Conservation (phyloP, 768 basidiomycete genomes). For the Hypholoma fasciculare region DNA sequence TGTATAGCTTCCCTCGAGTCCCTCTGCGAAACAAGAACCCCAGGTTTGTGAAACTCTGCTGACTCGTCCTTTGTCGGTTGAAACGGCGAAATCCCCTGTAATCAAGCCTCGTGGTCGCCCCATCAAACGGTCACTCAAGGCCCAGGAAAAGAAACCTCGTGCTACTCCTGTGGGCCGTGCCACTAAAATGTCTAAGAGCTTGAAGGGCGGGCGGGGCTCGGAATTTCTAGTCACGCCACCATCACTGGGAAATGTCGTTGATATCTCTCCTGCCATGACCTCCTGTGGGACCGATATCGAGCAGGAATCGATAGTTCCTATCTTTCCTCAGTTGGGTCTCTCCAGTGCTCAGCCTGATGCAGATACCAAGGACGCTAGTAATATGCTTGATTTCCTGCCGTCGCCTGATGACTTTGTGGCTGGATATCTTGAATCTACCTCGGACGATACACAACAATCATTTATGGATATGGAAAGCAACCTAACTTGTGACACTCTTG, state of each 20-base stretch:
- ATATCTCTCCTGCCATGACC: constrained; percentile 8
- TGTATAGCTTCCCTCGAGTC: constrained; percentile 4
- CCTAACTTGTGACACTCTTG: constrained; percentile 6
- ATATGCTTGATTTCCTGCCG: constrained; percentile 18
- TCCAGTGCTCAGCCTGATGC: constrained; percentile 21
- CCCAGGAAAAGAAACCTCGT: constrained; percentile 13
- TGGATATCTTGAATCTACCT: constrained; percentile 19
- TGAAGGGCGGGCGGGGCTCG: constrained; percentile 2
- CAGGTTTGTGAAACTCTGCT: constrained; percentile 1
- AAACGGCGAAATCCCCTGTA: background rate
- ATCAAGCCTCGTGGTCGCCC: constrained; percentile 14
- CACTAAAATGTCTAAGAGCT: background rate
- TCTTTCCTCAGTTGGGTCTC: constrained; percentile 27
- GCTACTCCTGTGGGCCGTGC: background rate
- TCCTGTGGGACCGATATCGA: constrained; percentile 25
- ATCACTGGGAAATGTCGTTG: constrained; percentile 13
- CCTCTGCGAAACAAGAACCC: constrained; percentile 8
- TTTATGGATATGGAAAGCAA: constrained; percentile 16
- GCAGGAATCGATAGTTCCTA: constrained; percentile 15
- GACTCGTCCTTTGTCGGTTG: background rate
- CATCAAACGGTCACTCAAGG: constrained; percentile 15
- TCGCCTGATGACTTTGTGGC: constrained; percentile 21
- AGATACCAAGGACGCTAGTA: constrained; percentile 11
- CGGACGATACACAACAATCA: constrained; percentile 11
- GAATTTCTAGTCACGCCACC: constrained; percentile 7